Evolutionary conservation across 495 filamentous ascomycete genomes (phyloP), one percentile per base, ranked within the genome.

Genomic region (Rhypophila decipiens): DNA sequence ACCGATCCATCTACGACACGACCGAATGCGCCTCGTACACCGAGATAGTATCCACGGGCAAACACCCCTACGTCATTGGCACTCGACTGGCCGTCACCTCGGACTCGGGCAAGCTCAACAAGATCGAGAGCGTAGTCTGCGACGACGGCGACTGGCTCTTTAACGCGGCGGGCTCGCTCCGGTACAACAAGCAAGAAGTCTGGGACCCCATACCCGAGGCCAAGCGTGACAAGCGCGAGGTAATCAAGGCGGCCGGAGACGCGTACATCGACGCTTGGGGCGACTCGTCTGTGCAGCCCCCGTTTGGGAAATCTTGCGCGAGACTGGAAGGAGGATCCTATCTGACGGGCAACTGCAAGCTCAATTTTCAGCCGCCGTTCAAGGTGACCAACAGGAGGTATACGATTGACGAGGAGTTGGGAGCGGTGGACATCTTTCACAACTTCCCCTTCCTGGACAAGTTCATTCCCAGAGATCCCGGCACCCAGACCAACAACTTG

Each of bases 1-100:
- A 42, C 33, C 58, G 55, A 24, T 51, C 43, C 33, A 44, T 42
- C 12, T 39, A 47, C 40, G 40, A 76, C 58, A 67, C 64, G 12
- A 55, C 52, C 5, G 47, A 58, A 29, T 78, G 72, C 64, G 69
- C 71, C 4, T 63, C 71, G 31, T 74, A 68, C 59, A 71, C 64
- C 36, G 73, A 78, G 54, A 49, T 76, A 52, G 66, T 74, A 38
- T 67, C 70, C n/a, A 57, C 64, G 29, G 19, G 55, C 47, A 15
- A 55, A 33, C 47, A 55, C 42, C 53, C 67, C 21, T 64, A 70
- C 45, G 58, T 71, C 1, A 70, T 69, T 57, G 60, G 55, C 52
- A 63, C 65, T 40, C 64, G 59, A 13, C 61, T 67, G 21, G 29
- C 66, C 22, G 55, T 61, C 35, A 20, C 13, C 38, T 12, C 19